A percentile compares a stretch with the other conserved stretches of the same genome.
Evolutionary conservation across 768 basidiomycete species (phyloP).

Genomic region (Russula griseocarnosa): DNA sequence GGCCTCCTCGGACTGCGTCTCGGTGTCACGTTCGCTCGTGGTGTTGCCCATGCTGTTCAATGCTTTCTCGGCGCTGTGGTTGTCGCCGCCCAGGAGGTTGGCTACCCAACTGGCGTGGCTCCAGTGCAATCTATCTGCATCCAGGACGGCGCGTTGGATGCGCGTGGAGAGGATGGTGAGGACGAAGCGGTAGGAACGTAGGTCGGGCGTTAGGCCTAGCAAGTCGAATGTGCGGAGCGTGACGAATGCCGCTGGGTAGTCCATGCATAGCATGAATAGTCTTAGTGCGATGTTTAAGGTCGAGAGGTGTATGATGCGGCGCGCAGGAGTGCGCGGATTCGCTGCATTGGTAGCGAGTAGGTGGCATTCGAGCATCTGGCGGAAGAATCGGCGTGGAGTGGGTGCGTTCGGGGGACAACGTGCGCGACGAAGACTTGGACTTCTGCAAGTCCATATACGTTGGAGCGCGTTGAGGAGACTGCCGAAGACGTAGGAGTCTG

Average conservation of each 20-base stretch:
- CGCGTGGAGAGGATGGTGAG: constrained; percentile 21
- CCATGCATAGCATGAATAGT: constrained; percentile 21
- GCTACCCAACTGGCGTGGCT: constrained; percentile 7
- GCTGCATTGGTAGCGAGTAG: neutral
- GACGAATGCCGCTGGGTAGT: constrained; percentile 25
- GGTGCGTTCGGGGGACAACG: constrained; percentile 8
- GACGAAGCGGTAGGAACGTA: constrained; percentile 22
- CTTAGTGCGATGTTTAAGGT: constrained; percentile 25
- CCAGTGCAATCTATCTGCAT: too few relatives aligned
- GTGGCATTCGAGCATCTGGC: constrained; percentile 27
- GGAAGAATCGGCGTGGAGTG: constrained; percentile 23
- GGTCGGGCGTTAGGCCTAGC: constrained; percentile 19
- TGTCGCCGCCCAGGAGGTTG: constrained; percentile 13
- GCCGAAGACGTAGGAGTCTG: constrained; percentile 29
- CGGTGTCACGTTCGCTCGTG: too few relatives aligned
- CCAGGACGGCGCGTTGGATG: neutral
- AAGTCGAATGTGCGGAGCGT: constrained; percentile 13
- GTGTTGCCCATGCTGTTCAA: neutral
- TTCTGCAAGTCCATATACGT: neutral
- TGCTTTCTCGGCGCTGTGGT: neutral
- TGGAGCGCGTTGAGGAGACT: constrained; percentile 27
- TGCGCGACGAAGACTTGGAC: neutral
- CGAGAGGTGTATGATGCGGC: constrained; percentile 15
- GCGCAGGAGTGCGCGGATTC: neutral
- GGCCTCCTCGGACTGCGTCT: neutral